Evolutionary conservation across 306 rosid genomes (phyloP).

Genomic region (Acmispon strigosus): DNA sequence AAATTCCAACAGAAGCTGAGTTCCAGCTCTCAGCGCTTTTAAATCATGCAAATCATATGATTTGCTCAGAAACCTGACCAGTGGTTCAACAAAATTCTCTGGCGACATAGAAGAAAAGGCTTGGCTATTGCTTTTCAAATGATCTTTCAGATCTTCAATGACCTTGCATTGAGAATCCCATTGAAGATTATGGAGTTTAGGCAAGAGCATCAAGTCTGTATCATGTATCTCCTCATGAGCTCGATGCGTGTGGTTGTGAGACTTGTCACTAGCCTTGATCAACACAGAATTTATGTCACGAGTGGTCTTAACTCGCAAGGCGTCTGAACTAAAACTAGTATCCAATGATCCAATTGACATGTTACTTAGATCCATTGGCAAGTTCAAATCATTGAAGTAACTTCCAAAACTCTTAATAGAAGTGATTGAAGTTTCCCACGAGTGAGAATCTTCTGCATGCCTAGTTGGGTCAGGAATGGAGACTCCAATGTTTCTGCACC

Average conservation of each 20-base stretch:
- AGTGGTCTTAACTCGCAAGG: constrained; percentile 23
- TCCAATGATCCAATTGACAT: constrained; percentile 67
- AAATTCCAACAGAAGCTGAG: constrained; percentile 47
- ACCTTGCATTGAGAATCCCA: constrained; percentile 72
- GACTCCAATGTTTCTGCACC: constrained; percentile 59
- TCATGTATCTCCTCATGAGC: constrained; percentile 29
- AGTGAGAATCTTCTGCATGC: constrained; percentile 22
- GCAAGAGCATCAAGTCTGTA: constrained; percentile 40
- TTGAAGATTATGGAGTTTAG: constrained; percentile 49
- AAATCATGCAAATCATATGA: constrained; percentile 49
- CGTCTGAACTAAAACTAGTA: constrained; percentile 49
- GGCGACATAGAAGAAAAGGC: constrained; percentile 35
- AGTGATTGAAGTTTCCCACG: constrained; percentile 47
- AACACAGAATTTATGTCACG: constrained; percentile 27
- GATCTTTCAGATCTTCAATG: constrained; percentile 53
- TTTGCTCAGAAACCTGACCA: constrained; percentile 53
- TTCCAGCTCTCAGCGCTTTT: constrained; percentile 57
- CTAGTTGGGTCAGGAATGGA: constrained; percentile 48
- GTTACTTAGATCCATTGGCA: constrained; percentile 60
- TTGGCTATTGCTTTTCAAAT: constrained; percentile 34
- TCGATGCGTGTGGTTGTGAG: constrained; percentile 19
- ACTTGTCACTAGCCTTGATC: constrained; percentile 26
- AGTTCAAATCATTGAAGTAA: constrained; percentile 56
- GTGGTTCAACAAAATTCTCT: constrained; percentile 46
- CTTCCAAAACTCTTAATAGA: constrained; percentile 72